Evolutionary conservation across 306 rosid species (phyloP), one percentile per base, ranked within the genome.

Genomic region (Quercus rubra): DNA sequence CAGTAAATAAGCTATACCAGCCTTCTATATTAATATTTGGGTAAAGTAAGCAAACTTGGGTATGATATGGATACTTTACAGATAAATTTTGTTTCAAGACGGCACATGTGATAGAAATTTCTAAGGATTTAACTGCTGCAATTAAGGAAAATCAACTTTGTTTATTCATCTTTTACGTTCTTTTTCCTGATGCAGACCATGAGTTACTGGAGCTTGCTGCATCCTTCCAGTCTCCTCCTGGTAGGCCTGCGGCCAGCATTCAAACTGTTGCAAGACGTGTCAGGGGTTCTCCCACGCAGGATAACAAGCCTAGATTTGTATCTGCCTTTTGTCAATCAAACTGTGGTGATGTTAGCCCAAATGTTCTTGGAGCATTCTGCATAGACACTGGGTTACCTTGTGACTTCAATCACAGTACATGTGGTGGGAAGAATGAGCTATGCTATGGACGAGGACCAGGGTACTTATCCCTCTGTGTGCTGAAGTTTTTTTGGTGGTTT

Each of bases 341-440:
- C 81, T 92, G 94, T 73, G 98, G 98, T 71, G 98, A 94, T 87
- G 98, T 94, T 77, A 94, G 97, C 84, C 98, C 98, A 73, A 94
- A 94, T 81, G 97, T 94, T 77, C 89, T 89, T 63, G 98, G 97
- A 59, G 86, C 98, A 57, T 92, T 91, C 76, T 92, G 98, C 75
- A 78, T 78, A 64, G 98, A 88, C 83, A 92, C 93, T 69, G 98
- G 97, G 76, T 81, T 91, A 78, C 97, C 97, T 73, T 94, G 98
- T 89, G 93, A 94, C 73, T 94, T 94, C 87, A 94, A 92, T 85
- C 98, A 94, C 78, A 92, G 98, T 84, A 92, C 98, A 66, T 94
- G 98, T 76, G 97, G 85, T 56, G 97, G 98, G 68, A 88, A 87
- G 87, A 94, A 94, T 68, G 91, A 94, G 81, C 74, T 89, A 64